Base-by-base conservation (phyloP, 78 protist species). In the Dictyostelium purpureum region DNA sequence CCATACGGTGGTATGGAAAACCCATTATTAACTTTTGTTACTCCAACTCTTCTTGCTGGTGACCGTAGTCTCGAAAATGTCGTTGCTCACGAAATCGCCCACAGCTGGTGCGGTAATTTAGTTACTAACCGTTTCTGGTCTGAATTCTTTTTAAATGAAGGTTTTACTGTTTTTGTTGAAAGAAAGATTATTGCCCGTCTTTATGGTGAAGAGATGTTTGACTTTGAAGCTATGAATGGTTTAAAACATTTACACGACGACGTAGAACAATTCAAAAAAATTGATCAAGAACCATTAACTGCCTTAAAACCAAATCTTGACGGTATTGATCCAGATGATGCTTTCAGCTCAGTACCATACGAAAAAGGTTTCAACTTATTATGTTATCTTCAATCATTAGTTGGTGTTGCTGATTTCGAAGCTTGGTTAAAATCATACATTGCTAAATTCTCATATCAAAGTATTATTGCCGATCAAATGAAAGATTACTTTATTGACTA, bases 1-100 rank as follows among this genome's bases (percentile, higher is more conserved):
- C 96, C 96, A 51, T 96, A 94, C 35, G 98, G 98, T 24, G 98
- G 98, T 61, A 96, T 96, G 98, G 98, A 96, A 31, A 96, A 96
- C 52, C 97, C 96, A 57, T 18, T 61, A 24, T 37, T 80, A 26
- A 94, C 96, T 6, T 96, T 94, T 66, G 94, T 96, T 26, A 96
- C 98, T 5, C 96, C 98, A 47, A 94, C 98, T 69, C 59, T 96
- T 1, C 67, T 96, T 19, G 96, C 98, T 16, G 96, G 97, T 45
- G 98, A 96, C 57, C 77, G 96, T 47, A 82, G 94, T 12, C 93
- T 92, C 7, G 98, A 75, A 21, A 78, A 94, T 59, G 98, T 96
- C 42, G 95, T 96, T 21, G 98, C 96, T 14, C 98, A 96, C 71
- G 98, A 96, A 47, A 92, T 94, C 61, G 88, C 93, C 40, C 98